phyloP scores from a whole-genome alignment of 2,329 filamentous ascomycete species.

The Cytospora mali region DNA sequence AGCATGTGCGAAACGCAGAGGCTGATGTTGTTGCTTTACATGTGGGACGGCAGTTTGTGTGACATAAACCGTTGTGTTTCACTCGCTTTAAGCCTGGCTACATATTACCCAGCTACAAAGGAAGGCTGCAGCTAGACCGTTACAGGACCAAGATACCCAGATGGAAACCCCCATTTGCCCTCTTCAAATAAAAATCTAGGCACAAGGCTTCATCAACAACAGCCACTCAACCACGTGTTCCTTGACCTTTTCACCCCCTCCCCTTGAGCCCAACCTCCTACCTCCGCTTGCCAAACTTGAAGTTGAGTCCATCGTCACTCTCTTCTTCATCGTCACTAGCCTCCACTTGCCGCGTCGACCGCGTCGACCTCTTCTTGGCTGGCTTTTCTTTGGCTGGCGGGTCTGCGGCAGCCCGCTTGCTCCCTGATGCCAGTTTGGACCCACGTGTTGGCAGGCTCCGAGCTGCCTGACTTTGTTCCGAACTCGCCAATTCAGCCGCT shows the following conservation, averaged over 20 bases:
- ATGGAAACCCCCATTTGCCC: slow-evolving; percentile 1
- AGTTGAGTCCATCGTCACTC: slow-evolving; percentile 60
- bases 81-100: not conserved
- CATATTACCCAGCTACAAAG: not conserved
- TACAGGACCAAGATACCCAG: not conserved
- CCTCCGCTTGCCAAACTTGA: slow-evolving; percentile 56
- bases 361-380: slow-evolving; percentile 38
- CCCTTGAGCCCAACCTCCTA: slow-evolving; percentile 30
- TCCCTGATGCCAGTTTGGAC: slow-evolving; percentile 34
- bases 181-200: not conserved
- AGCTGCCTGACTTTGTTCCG: slow-evolving; percentile 32
- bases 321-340: slow-evolving; percentile 42
- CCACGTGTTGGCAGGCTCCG: slow-evolving; percentile 32
- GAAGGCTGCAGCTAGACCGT: slow-evolving; percentile 2
- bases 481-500: slow-evolving; percentile 36
- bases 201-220: no score
- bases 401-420: slow-evolving; percentile 34
- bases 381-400: slow-evolving; percentile 40
- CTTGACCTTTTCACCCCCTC: not conserved
- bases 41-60: not conserved
- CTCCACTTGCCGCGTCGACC: slow-evolving; percentile 32
- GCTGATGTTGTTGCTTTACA: not conserved
- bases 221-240: not conserved
- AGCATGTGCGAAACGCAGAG: slow-evolving; percentile 18
- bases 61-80: not conserved